Percentiles rank a stretch among this genome's conserved stretches.
Conservation (phyloP, 2,329 filamentous ascomycete genomes). For the Diplodia mutila region DNA sequence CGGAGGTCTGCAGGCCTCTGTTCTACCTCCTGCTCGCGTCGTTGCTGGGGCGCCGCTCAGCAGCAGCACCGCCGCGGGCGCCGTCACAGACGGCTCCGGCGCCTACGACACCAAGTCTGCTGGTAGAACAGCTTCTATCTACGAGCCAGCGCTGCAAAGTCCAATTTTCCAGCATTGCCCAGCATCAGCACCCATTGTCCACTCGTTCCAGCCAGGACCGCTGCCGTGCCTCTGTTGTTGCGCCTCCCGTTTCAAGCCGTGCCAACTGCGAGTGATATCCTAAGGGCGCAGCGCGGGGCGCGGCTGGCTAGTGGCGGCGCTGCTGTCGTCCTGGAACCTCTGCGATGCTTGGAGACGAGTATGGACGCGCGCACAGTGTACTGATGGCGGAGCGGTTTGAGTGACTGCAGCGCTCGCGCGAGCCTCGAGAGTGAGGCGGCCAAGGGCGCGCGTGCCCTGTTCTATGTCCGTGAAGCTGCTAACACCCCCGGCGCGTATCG, state of each 20-base stretch:
- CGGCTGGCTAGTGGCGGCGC: not conserved
- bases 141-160: not conserved
- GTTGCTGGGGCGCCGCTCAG: slow-evolving; percentile 5
- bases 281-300: slow-evolving; percentile 11
- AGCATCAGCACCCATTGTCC: slow-evolving; percentile 1
- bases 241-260: slow-evolving; percentile 9
- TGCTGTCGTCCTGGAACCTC: not conserved
- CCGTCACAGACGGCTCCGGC: slow-evolving; percentile 5
- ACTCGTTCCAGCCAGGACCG: not conserved
- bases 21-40: slow-evolving; percentile 2
- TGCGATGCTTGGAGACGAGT: not conserved
- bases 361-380: not conserved
- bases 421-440: slow-evolving; percentile 15
- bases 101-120: slow-evolving; percentile 10
- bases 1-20: not conserved
- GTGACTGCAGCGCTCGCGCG: not conserved
- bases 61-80: slow-evolving; percentile 10
- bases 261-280: not conserved
- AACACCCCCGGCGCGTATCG: not conserved
- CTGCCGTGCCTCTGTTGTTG: slow-evolving; percentile 2
- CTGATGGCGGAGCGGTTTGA: not conserved
- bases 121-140: slow-evolving; percentile 7
- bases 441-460: not conserved
- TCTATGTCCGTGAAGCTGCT: not conserved
- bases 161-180: not conserved